Percentiles rank a stretch among this genome's conserved stretches.
Evolutionary conservation across 208 protist species (phyloP).

Genomic region (Wallacemonas sp.): DNA sequence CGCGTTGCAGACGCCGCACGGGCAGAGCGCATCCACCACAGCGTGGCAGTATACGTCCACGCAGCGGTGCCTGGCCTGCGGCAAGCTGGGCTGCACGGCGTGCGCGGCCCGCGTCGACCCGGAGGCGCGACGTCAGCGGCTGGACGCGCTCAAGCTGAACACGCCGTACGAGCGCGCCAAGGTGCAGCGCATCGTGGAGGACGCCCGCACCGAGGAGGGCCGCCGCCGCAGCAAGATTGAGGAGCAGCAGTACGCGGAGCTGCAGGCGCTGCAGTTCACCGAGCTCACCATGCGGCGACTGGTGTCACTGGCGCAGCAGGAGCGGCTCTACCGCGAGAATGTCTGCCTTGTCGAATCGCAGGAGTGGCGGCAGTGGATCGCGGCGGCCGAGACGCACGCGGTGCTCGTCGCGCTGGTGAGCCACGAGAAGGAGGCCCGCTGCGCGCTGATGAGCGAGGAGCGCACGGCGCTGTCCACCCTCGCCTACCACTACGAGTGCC

Average conservation of each 20-base stretch:
- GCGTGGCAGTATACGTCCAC: constrained; percentile 75
- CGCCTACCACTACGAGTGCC: background rate
- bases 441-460: constrained; percentile 31
- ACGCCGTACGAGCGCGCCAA: constrained; percentile 83
- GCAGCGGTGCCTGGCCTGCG: constrained; percentile 72
- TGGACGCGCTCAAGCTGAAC: constrained; percentile 65
- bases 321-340: constrained; percentile 29
- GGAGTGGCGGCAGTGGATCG: constrained; percentile 22
- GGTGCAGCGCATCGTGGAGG: constrained; percentile 47
- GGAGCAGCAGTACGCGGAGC: constrained; percentile 29
- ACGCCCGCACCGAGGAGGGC: constrained; percentile 49
- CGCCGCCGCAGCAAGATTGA: constrained; percentile 47
- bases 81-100: constrained; percentile 52
- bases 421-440: constrained; percentile 56
- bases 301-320: constrained; percentile 24
- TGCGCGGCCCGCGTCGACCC: constrained; percentile 51
- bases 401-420: constrained; percentile 33
- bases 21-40: constrained; percentile 17
- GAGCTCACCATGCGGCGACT: constrained; percentile 30
- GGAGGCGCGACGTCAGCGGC: constrained; percentile 41
- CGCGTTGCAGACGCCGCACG: constrained; percentile 18
- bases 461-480: constrained; percentile 16
- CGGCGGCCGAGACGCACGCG: constrained; percentile 26
- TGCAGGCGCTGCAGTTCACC: constrained; percentile 22
- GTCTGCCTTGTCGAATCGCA: constrained; percentile 15